Base-by-base conservation (phyloP, 495 filamentous ascomycete species). In the Saxispiralis lemnorum region DNA sequence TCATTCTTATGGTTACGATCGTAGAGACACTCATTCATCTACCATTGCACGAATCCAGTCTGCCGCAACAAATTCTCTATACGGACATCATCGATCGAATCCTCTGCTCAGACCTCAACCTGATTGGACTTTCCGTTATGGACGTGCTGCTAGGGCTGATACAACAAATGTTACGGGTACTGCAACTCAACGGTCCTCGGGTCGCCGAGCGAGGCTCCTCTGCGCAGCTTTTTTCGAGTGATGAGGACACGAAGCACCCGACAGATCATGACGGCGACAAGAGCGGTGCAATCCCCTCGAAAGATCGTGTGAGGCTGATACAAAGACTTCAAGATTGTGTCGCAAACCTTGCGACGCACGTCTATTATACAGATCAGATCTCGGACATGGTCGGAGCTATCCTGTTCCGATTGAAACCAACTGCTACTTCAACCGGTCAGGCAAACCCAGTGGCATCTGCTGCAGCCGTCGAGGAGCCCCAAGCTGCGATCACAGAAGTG, bases 291-390 rank as follows among this genome's bases (percentile, higher is more conserved):
- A 9, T 4, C 9, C 56, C 72, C 6, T 73, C 72, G 3, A 48
- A 55, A 31, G 54, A 49, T 41, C 59, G 68, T 41, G 59, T 67
- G 39, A 64, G 74, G 41, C 63, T 92, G 12, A 66, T 88, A 32
- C 56, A 61, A 15, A 70, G 74, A 14, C 63, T 95, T 6, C 76
- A 83, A 51, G 68, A 72, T 47, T 86, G 77, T 58, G 85, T 93
- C 45, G 82, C 80, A 7, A 71, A 81, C 56, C 66, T 95, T n/a
- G 83, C 83, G 1, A 93, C 82, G 0, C 87, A 95, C 56, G 76
- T 88, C 12, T 95, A 95, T 59, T 95, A 95, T 58, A 79, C 81
- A 1, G 86, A 95, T 47, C 86, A 95, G 55, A 81, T 95, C 38
- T 74, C 79, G 2, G 87, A 95, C 56, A 93, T 93, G 81, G 76